A percentile compares a stretch with the other conserved stretches of the same genome.
phyloP scores from a whole-genome alignment of 2,329 filamentous ascomycete genomes.

The Fusarium lateritium region DNA sequence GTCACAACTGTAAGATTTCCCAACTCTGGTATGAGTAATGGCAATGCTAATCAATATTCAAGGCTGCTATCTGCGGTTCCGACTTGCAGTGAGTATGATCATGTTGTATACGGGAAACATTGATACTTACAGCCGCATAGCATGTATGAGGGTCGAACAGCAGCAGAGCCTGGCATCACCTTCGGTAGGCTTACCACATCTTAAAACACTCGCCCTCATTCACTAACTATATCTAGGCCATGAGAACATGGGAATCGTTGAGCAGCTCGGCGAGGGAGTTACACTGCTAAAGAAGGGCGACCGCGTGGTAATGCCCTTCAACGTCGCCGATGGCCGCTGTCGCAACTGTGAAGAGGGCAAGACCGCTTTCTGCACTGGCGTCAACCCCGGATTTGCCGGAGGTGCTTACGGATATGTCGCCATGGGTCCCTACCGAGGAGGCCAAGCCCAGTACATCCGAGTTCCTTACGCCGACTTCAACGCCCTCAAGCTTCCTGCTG shows the following conservation, averaged over 20 bases:
- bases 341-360: slow-evolving; percentile 75
- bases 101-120: not conserved
- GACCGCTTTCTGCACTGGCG: slow-evolving; percentile 75
- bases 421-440: slow-evolving; percentile 67
- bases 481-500: slow-evolving; percentile 71
- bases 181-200: slow-evolving; percentile 59
- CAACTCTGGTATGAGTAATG: not conserved
- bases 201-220: too few species aligned
- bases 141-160: slow-evolving; percentile 77
- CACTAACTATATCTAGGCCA: slow-evolving; percentile 55
- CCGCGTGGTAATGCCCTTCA: slow-evolving; percentile 76
- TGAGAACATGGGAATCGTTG: slow-evolving; percentile 73
- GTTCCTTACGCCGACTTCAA: slow-evolving; percentile 79
- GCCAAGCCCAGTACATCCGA: slow-evolving; percentile 75
- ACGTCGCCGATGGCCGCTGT: slow-evolving; percentile 74
- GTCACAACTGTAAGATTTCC: slow-evolving; percentile 69
- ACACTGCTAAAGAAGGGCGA: slow-evolving; percentile 74
- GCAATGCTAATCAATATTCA: slow-evolving; percentile 11
- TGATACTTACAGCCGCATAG: slow-evolving; percentile 52
- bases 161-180: slow-evolving; percentile 72
- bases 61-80: slow-evolving; percentile 68
- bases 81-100: slow-evolving; percentile 59
- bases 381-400: slow-evolving; percentile 57
- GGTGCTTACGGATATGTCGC: slow-evolving; percentile 68
- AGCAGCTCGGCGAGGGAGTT: slow-evolving; percentile 70